Base-by-base conservation (phyloP, 176 grass and related monocot species). In the Lolium rigidum region DNA sequence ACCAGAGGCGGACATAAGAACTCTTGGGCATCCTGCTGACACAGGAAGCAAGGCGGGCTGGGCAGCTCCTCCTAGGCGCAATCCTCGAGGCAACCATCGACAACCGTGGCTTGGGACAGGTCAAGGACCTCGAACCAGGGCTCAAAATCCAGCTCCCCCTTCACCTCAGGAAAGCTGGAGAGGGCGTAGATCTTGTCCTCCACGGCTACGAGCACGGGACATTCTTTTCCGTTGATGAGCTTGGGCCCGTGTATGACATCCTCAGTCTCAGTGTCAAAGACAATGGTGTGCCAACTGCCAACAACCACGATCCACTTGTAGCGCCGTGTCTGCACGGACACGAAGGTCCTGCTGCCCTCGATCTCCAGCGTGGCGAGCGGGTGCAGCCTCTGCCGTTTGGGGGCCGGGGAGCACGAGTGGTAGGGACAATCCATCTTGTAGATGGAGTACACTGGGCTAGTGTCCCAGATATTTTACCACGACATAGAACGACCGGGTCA, bases 71-170 rank as follows among this genome's bases (percentile, higher is more conserved):
- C 63, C 63, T 13, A 37, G 26, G 63, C 15, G 63, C 63, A 67
- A 13, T 6, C 64, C 26, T 67, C 5, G 13, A 67, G 64, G 14
- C 64, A 6, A 0, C 64, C 64, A 8, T 37, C 14, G 14, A 67
- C 64, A 6, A 17, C 64, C 3, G 0, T 67, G 0, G 64, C 64
- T 0, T 0, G 28, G 6, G 64, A 67, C 0, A 67, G 26, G 28
- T 67, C 28, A 37, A 67, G 64, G 64, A 67, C 64, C 64, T 67
- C 28, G 28, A 67, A 67, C 64, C 28, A 67, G 14, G 64, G 64
- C 64, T 67, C 64, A 2, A 68, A 16, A 68, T 68, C 65, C 0
- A 3, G 7, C 37, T 39, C 3, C 16, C 65, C 65, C 65, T 38
- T 68, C 14, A 68, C 28, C 28, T 9, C 2, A 14, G 64, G 64